These are phyloP conservation scores for Fusarium sororula DNA, from an alignment of 2,329 filamentous ascomycete genomes.

Conservation along the genomic window DNA sequence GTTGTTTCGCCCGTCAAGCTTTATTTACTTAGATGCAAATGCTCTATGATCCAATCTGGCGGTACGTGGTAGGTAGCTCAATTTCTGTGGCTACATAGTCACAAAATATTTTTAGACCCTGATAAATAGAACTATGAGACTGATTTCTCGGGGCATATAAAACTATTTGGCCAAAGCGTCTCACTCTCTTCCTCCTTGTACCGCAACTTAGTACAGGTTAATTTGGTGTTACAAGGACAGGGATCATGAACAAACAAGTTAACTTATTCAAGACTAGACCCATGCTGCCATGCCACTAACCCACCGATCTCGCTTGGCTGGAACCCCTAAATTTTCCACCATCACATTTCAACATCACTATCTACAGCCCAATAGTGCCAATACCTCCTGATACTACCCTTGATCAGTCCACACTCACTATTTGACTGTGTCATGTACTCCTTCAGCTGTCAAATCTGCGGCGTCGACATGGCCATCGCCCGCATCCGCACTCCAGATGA, in stretches of 20 bases:
- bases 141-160: background rate
- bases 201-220: background rate
- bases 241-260: background rate
- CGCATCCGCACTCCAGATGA: background rate
- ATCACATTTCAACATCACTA: background rate
- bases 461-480: constrained; percentile 1
- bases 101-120: too few relatives aligned
- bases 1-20: fast-evolving
- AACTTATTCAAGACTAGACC: background rate
- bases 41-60: fast-evolving
- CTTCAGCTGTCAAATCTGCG: background rate
- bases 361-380: fast-evolving
- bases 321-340: background rate
- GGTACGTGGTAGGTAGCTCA: background rate
- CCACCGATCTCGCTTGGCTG: background rate
- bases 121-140: fast-evolving
- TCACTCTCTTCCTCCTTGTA: background rate
- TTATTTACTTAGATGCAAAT: too few relatives aligned
- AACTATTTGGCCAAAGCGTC: fast-evolving
- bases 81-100: background rate
- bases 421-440: background rate
- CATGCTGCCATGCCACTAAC: fast-evolving
- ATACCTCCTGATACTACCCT: fast-evolving
- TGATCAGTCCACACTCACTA: too few relatives aligned
- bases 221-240: background rate